Evolutionary conservation across 805 yeast species (phyloP).

Genomic region (Yamadazyma kitorensis): DNA sequence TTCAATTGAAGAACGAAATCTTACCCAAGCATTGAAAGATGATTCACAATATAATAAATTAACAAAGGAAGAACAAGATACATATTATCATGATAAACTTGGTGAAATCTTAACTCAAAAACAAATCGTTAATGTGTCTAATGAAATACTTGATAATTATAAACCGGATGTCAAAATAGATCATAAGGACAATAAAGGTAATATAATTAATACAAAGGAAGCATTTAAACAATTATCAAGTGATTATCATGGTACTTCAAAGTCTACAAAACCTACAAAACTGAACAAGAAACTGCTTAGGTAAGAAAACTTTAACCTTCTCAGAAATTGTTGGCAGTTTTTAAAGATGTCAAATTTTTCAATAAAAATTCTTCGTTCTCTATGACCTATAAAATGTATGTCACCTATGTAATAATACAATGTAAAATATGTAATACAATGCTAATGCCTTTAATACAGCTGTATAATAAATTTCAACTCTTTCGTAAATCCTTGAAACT

Average conservation of each 20-base stretch:
- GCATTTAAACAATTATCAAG: slow-evolving; percentile 79
- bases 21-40: slow-evolving; percentile 25
- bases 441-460: too few species aligned
- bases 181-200: slow-evolving; percentile 66
- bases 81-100: slow-evolving; percentile 23
- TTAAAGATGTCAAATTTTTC: too few species aligned
- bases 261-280: too few species aligned
- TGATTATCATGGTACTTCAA: slow-evolving; percentile 63
- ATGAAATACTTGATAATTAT: slow-evolving; percentile 20
- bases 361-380: too few species aligned
- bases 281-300: too few species aligned
- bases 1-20: slow-evolving; percentile 31
- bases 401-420: too few species aligned
- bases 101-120: slow-evolving; percentile 27
- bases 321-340: too few species aligned
- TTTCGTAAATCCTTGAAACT: too few species aligned
- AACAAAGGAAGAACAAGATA: slow-evolving; percentile 27
- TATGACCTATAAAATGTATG: too few species aligned
- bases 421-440: too few species aligned
- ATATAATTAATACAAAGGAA: slow-evolving; percentile 55
- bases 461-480: too few species aligned
- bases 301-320: too few species aligned
- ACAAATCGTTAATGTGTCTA: slow-evolving; percentile 17
- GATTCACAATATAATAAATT: slow-evolving; percentile 25
- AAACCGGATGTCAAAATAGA: slow-evolving; percentile 50